Base-by-base conservation (phyloP, 352 stramenopile genomes). In the Phytophthora parvispora region DNA sequence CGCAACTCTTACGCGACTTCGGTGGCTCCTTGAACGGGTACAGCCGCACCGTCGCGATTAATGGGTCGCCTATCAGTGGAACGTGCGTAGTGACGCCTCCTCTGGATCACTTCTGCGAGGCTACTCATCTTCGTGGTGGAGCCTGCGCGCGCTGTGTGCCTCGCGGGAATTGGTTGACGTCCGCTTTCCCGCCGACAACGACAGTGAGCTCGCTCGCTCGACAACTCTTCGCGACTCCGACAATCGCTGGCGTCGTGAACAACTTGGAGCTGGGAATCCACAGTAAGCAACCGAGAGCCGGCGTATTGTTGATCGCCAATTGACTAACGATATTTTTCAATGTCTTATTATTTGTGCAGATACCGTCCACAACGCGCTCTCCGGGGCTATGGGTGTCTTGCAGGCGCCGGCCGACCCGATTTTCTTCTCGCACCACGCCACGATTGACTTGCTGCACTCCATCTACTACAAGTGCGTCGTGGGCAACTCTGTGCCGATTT, bases 381-480 rank as follows among this genome's bases (percentile, higher is more conserved):
- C 52, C 4, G 90, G 87, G 6, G 77, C 78, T 38, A 96, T 97
- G 89, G 77, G 72, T 24, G 57, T 86, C 43, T 64, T 96, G 49
- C 85, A 95, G 71, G 85, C 90, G 13, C 85, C 89, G 4, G 81
- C 87, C 1, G 90, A 97, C 32, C 89, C 89, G 7, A 95, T 97
- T 56, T 97, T 97, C 76, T 97, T 82, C 56, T 96, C 89, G 29
- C 90, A 97, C 56, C 90, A 97, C 72, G 77, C 89, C 27, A 75
- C 82, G n/a, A 78, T 97, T 55, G 90, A 97, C 59, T 61, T 96
- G 47, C 70, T 97, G 32, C 89, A 96, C 72, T 89, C 86, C 10
- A 94, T 96, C 60, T 96, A 87, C 77, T 86, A 92, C 74, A 89
- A 97, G 53, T 97, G 90, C 42, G 69, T 83, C 6, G 72, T 95